Evolutionary conservation across 768 basidiomycete genomes (phyloP), one percentile per base, ranked within the genome.

Genomic region (Tylopilus sp.): DNA sequence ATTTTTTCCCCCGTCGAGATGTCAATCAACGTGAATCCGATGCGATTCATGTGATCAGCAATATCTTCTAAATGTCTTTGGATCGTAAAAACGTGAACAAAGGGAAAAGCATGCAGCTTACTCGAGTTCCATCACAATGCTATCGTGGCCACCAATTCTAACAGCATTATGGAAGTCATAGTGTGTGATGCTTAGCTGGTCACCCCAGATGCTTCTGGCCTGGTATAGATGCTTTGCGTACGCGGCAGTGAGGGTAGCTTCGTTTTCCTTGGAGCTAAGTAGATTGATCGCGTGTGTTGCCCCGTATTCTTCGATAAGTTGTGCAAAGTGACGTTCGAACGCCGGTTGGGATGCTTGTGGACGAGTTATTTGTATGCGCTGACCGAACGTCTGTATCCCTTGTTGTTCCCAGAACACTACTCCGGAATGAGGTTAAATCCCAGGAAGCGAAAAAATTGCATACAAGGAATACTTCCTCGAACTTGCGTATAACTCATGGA

Each of bases 401-500:
- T 95, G 93, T 63, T 99, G 95, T 67, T 98, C 95, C 97, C 97
- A 99, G 67, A 99, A 99, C 52, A 98, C 93, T 94, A 36, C 48
- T 49, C 47, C 40, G 31, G 40, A 50, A 20, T 50, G 57, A 60
- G 53, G 57, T 45, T 48, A 28, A 44, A 40, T 10, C 36, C 33
- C 31, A 20, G n/a, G 0, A 28, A 44, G 31, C 7, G 25, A 41
- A 49, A 22, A 39, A 55, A 58, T 61, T 52, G 48, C 91, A 63
- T 76, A 95, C 93, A 75, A 51, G 97, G 97, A 39, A 99, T 90
- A 59, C 91, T 95, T 52, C 97, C 97, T 56, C 97, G 85, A 41
- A 94, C 83, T 79, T 98, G 95, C 31, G 86, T 84, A 68, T 92
- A 98, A 66, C 93, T 95, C 64, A 95, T 83, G 69, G 85, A 89